Evolutionary conservation across 768 basidiomycete species (phyloP).

Genomic region (Tremella fuciformis): DNA sequence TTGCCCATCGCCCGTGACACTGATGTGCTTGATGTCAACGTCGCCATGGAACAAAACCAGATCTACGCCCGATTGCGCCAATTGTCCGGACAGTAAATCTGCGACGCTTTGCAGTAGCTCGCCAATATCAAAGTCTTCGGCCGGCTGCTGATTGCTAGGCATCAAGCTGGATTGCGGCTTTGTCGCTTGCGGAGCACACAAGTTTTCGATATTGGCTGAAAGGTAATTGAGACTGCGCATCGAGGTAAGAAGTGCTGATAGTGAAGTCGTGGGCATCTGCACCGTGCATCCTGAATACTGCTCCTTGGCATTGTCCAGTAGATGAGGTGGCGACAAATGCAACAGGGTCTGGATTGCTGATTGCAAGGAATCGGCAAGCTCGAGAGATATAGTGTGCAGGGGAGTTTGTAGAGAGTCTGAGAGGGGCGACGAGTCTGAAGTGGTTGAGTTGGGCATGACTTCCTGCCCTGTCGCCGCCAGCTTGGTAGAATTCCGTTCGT

Average conservation of each 20-base stretch:
- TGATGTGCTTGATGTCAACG: conserved; percentile 79
- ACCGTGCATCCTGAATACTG: conserved; percentile 86
- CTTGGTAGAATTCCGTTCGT: conserved; percentile 11
- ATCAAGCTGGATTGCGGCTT: conserved; percentile 2
- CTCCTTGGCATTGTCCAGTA: conserved; percentile 88
- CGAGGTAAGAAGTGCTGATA: conserved; percentile 81
- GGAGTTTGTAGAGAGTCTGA: conserved; percentile 22
- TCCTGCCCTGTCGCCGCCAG: background rate
- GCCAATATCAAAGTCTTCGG: conserved; percentile 84
- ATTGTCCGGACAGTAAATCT: conserved; percentile 78
- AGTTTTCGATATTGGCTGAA: conserved; percentile 60
- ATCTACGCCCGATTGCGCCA: conserved; percentile 80
- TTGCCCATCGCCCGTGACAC: conserved; percentile 78
- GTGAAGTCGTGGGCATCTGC: conserved; percentile 78
- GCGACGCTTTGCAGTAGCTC: conserved; percentile 86
- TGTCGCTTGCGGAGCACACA: conserved; percentile 12
- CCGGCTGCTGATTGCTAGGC: conserved; percentile 16
- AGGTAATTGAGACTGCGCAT: conserved; percentile 94
- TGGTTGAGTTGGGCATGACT: background rate
- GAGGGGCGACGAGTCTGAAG: background rate
- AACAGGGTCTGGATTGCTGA: conserved; percentile 86
- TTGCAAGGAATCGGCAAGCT: conserved; percentile 87
- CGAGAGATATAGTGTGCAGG: conserved; percentile 62
- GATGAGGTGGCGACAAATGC: conserved; percentile 81
- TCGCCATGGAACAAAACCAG: conserved; percentile 87